Evolutionary conservation across 306 rosid species (phyloP).

Genomic region (Gastrolobium villosum): DNA sequence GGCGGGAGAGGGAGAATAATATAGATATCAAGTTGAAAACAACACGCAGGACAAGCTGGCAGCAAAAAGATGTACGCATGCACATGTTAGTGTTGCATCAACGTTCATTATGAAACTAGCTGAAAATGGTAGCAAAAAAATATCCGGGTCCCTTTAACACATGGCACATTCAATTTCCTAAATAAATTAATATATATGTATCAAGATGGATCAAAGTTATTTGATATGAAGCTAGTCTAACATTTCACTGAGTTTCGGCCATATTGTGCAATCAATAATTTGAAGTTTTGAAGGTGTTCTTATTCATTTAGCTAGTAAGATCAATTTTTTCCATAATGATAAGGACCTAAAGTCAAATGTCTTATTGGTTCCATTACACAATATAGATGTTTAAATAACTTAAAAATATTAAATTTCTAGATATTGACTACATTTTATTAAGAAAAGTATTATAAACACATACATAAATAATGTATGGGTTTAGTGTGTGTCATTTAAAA

Average conservation of each 20-base stretch:
- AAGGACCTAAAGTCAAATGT: too few species aligned
- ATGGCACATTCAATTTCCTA: neutral
- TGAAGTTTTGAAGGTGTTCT: neutral
- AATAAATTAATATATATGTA: too few species aligned
- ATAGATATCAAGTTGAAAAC: constrained; percentile 20
- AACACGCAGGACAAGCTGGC: constrained; percentile 14
- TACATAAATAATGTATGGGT: too few species aligned
- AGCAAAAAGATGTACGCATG: neutral
- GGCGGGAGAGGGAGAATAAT: neutral
- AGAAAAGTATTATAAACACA: neutral
- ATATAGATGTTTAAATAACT: neutral
- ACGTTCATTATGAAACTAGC: neutral
- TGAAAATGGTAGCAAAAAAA: neutral
- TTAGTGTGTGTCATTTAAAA: too few species aligned
- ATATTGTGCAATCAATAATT: neutral
- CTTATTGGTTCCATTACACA: neutral
- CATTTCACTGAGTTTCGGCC: neutral
- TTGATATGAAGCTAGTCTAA: neutral
- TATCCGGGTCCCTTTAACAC: constrained; percentile 1
- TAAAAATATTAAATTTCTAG: neutral
- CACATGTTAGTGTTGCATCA: constrained; percentile 8
- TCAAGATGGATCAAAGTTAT: neutral
- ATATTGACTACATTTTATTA: neutral
- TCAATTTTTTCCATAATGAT: neutral
- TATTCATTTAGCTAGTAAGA: neutral